A percentile compares a stretch with the other conserved stretches of the same genome.
Conservation (phyloP, 2,329 filamentous ascomycete species). For the Phialocephala sp. region DNA sequence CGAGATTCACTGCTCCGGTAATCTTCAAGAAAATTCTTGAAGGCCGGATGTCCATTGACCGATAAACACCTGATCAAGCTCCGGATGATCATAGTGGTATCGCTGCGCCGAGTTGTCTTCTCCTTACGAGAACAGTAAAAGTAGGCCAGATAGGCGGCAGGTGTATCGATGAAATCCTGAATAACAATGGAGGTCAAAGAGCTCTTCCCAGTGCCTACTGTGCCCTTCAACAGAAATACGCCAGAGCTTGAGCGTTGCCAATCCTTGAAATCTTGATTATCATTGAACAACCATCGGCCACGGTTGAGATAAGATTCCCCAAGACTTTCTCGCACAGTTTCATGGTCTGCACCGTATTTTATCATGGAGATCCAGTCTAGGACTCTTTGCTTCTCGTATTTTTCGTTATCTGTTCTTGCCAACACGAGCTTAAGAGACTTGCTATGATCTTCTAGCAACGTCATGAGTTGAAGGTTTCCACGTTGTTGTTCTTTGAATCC, state of each 20-base stretch:
- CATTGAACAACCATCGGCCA: background rate
- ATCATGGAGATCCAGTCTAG: background rate
- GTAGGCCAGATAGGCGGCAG: background rate
- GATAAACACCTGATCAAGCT: background rate
- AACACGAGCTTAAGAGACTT: background rate
- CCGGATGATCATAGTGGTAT: background rate
- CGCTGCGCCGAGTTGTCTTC: background rate
- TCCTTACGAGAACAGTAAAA: background rate
- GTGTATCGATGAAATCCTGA: background rate
- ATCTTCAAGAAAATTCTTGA: background rate
- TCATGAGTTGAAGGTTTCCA: background rate
- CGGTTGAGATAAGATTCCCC: background rate
- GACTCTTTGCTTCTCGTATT: background rate
- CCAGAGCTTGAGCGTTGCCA: background rate
- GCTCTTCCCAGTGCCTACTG: background rate
- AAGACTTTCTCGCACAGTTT: background rate
- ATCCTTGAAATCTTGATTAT: background rate
- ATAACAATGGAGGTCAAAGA: background rate
- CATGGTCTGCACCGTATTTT: background rate
- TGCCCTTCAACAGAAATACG: background rate
- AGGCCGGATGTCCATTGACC: background rate
- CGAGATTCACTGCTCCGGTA: background rate
- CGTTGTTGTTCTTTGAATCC: background rate
- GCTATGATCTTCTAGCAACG: background rate
- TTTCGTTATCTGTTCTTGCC: background rate